A percentile compares a stretch with the other conserved stretches of the same genome.
phyloP scores from a whole-genome alignment of 495 filamentous ascomycete species.

The Lasiosphaeria miniovina region DNA sequence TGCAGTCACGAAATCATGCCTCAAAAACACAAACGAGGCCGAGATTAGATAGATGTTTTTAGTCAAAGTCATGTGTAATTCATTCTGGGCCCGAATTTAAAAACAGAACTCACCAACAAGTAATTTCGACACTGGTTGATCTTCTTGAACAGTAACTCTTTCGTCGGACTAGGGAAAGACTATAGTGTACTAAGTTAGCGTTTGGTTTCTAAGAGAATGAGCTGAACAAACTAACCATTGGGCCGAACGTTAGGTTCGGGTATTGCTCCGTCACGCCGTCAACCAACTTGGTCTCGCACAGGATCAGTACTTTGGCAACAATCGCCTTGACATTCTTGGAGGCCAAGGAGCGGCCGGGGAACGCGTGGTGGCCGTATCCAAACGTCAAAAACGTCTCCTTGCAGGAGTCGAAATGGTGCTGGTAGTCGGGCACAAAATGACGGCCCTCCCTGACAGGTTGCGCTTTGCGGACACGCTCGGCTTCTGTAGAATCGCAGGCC shows the following conservation, averaged over 20 bases:
- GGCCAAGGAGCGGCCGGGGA: constrained; percentile 60
- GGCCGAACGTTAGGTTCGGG: constrained; percentile 17
- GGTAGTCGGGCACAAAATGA: constrained; percentile 23
- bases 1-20: no score
- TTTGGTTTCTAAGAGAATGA: not conserved
- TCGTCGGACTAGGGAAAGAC: constrained; percentile 27
- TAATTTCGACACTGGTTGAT: not conserved
- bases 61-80: not conserved
- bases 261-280: constrained; percentile 22
- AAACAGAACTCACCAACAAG: not conserved
- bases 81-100: not conserved
- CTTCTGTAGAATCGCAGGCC: constrained; percentile 44
- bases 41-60: no score
- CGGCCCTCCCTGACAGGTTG: constrained; percentile 31
- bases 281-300: constrained; percentile 51
- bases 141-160: constrained; percentile 28
- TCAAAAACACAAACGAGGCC: no score
- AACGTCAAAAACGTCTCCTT: constrained; percentile 42
- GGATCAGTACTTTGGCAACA: constrained; percentile 50
- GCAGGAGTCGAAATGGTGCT: constrained; percentile 43
- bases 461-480: constrained; percentile 25
- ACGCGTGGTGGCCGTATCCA: constrained; percentile 55
- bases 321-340: constrained; percentile 54
- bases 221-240: constrained; percentile 9
- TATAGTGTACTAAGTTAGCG: not conserved